phyloP scores from a whole-genome alignment of 192 early-diverging fungal species.

The Radiomyces spectabilis region DNA sequence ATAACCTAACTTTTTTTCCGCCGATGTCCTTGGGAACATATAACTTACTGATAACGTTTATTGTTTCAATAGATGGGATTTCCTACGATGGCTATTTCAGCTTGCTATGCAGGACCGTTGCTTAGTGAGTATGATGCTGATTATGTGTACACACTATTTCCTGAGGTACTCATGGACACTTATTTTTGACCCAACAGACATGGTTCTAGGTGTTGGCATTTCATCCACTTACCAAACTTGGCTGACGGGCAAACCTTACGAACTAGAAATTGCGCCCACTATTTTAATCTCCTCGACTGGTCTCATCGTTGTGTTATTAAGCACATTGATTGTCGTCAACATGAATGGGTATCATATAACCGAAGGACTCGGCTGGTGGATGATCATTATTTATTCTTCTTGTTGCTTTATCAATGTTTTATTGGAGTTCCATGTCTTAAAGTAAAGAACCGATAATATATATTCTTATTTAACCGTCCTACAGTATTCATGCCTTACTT shows the following conservation, averaged over 20 bases:
- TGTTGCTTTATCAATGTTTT: slow-evolving; percentile 53
- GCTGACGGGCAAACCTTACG: slow-evolving; percentile 39
- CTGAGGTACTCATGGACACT: too few species aligned
- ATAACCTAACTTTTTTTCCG: not conserved
- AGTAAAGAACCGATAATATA: too few species aligned
- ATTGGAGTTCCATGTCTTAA: slow-evolving; percentile 34
- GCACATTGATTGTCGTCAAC: slow-evolving; percentile 51
- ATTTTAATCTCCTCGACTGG: slow-evolving; percentile 64
- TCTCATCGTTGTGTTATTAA: slow-evolving; percentile 48
- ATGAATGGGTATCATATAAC: slow-evolving; percentile 53
- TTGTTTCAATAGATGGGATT: slow-evolving; percentile 61
- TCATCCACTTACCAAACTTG: slow-evolving; percentile 51
- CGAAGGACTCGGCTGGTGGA: slow-evolving; percentile 43
- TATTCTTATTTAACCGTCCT: too few species aligned
- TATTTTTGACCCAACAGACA: slow-evolving; percentile 33
- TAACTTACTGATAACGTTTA: too few species aligned
- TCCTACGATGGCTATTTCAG: slow-evolving; percentile 90
- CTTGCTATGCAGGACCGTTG: slow-evolving; percentile 92
- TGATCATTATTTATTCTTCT: slow-evolving; percentile 49
- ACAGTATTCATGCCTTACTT: too few species aligned
- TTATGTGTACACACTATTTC: too few species aligned
- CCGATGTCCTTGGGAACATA: too few species aligned
- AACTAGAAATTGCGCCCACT: slow-evolving; percentile 53
- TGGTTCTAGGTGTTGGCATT: slow-evolving; percentile 78
- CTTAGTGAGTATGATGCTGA: slow-evolving; percentile 46